phyloP scores from a whole-genome alignment of 2,329 filamentous ascomycete species.

The Cladosporium sp. region DNA sequence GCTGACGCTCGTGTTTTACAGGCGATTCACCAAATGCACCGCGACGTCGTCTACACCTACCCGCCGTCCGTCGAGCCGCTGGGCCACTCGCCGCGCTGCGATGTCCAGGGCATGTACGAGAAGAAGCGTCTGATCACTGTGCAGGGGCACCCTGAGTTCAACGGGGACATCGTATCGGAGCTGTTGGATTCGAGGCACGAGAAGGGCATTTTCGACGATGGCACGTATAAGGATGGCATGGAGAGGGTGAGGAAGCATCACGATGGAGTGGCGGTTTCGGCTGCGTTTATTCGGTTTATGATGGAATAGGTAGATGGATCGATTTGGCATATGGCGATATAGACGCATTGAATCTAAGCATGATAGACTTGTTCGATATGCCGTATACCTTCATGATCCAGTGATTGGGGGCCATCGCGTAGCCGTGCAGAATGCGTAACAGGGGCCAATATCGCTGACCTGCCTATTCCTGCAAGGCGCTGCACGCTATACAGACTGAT shows the following conservation, averaged over 20 bases:
- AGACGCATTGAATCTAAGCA: too few species aligned
- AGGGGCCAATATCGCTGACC: too few species aligned
- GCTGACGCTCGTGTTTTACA: constrained; percentile 26
- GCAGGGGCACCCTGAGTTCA: constrained; percentile 85
- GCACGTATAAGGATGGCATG: constrained; percentile 63
- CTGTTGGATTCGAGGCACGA: constrained; percentile 59
- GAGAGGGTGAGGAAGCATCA: constrained; percentile 60
- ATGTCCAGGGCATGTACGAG: constrained; percentile 73
- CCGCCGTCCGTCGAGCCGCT: constrained; percentile 58
- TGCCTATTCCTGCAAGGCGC: too few species aligned
- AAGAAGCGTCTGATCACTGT: constrained; percentile 63
- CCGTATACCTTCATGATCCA: too few species aligned
- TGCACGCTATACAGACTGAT: too few species aligned
- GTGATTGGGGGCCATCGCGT: too few species aligned
- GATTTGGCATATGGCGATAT: too few species aligned
- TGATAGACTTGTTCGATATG: too few species aligned
- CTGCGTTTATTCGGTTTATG: constrained; percentile 71
- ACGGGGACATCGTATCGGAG: constrained; percentile 61
- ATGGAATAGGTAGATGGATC: constrained; percentile 41
- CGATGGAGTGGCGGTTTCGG: constrained; percentile 70
- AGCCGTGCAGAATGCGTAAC: too few species aligned
- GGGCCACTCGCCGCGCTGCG: constrained; percentile 60
- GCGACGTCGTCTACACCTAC: constrained; percentile 63
- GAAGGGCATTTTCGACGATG: constrained; percentile 63
- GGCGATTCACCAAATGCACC: constrained; percentile 80